These are phyloP conservation scores for Phyllachora maydis DNA, from an alignment of 2,329 filamentous ascomycete genomes.

Conservation along the genomic window DNA sequence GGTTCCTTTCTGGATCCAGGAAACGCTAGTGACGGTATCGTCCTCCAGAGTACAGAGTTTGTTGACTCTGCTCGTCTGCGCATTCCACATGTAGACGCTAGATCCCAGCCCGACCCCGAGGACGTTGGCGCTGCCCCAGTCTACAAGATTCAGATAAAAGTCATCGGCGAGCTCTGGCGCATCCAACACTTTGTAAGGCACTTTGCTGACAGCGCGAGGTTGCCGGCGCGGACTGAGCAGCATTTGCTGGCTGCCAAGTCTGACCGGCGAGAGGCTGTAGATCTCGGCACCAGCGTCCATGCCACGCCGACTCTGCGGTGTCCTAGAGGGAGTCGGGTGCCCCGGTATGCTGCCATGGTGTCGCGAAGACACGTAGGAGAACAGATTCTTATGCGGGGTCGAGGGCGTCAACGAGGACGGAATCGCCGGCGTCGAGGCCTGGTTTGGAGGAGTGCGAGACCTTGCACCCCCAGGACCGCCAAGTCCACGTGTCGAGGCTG, in stretches of 20 bases:
- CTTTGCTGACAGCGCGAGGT: constrained; percentile 79
- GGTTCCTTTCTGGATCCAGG: constrained; percentile 94
- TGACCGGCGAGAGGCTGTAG: constrained; percentile 87
- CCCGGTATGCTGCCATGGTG: constrained; percentile 50
- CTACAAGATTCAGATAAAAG: constrained; percentile 92
- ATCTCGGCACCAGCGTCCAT: constrained; percentile 80
- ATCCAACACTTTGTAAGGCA: constrained; percentile 94
- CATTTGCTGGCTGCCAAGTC: constrained; percentile 83
- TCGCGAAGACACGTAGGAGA: constrained; percentile 67
- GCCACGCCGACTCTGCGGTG: constrained; percentile 70
- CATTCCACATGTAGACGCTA: constrained; percentile 98
- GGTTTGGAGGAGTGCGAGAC: constrained; percentile 63
- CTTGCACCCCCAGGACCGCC: constrained; percentile 43
- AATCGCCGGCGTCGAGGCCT: constrained; percentile 36
- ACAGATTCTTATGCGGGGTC: constrained; percentile 93
- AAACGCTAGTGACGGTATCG: constrained; percentile 89
- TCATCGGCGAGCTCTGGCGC: constrained; percentile 91
- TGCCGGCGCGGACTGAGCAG: constrained; percentile 77
- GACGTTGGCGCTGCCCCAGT: constrained; percentile 92
- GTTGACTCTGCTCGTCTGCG: constrained; percentile 72
- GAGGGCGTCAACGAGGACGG: constrained; percentile 69
- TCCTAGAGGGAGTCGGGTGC: constrained; percentile 77
- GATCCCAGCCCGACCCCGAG: constrained; percentile 81
- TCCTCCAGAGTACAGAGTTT: constrained; percentile 85
- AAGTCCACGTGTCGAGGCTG: constrained; percentile 25